These are phyloP conservation scores for Phytophthora pisi DNA, from an alignment of 352 stramenopile genomes.

Conservation along the genomic window DNA sequence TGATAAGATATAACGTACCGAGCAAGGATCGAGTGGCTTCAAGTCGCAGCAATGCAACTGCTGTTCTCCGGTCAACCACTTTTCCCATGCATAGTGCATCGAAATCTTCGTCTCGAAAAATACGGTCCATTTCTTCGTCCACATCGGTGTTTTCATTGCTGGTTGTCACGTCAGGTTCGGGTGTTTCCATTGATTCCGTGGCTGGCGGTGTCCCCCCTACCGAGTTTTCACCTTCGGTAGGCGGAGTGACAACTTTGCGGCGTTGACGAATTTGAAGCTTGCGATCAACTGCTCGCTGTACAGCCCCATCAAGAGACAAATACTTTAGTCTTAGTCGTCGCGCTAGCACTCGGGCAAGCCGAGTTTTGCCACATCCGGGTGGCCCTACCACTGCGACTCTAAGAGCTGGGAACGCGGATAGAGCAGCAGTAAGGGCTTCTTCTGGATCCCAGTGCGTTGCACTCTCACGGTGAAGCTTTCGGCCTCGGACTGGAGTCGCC, in stretches of 20 bases:
- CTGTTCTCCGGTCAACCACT: slow-evolving; percentile 29
- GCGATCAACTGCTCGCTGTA: slow-evolving; percentile 48
- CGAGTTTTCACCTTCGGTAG: slow-evolving; percentile 15
- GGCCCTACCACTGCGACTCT: slow-evolving; percentile 62
- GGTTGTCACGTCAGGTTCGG: slow-evolving; percentile 8
- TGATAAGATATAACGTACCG: slow-evolving; percentile 18
- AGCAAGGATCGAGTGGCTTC: slow-evolving; percentile 48
- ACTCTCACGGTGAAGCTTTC: slow-evolving; percentile 27
- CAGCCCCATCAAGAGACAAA: slow-evolving; percentile 42
- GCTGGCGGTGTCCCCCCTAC: slow-evolving; percentile 1
- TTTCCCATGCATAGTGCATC: slow-evolving; percentile 42
- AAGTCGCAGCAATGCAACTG: slow-evolving; percentile 44
- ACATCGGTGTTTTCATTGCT: slow-evolving; percentile 9
- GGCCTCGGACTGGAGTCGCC: slow-evolving; percentile 25
- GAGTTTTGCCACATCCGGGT: slow-evolving; percentile 61
- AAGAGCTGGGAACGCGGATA: slow-evolving; percentile 53
- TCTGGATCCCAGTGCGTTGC: slow-evolving; percentile 47
- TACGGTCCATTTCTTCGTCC: slow-evolving; percentile 24
- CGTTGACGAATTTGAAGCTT: slow-evolving; percentile 28
- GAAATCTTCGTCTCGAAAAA: slow-evolving; percentile 50
- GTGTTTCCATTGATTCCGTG: slow-evolving; percentile 11
- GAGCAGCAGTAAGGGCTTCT: slow-evolving; percentile 36
- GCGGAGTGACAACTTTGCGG: neutral
- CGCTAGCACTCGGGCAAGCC: slow-evolving; percentile 52
- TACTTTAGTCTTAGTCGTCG: slow-evolving; percentile 52